phyloP scores from a whole-genome alignment of 176 grass and related monocot genomes.

The Alloteropsis semialata region DNA sequence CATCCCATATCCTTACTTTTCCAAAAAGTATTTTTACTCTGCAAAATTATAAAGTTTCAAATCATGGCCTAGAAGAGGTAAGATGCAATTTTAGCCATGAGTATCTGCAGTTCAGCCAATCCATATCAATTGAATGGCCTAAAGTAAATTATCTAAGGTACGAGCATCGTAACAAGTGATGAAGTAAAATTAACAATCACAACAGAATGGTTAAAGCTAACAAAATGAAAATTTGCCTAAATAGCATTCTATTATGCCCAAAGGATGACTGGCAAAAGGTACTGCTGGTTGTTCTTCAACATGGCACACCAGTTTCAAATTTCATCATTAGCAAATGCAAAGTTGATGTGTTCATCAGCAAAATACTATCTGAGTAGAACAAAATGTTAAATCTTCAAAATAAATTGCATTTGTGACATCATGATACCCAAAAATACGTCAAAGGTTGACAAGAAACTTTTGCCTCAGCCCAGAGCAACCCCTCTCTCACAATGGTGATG shows the following conservation, averaged over 20 bases:
- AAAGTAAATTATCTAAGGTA: conserved; percentile 23
- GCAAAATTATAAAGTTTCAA: conserved; percentile 22
- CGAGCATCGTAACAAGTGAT: not conserved
- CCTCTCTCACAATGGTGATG: not conserved
- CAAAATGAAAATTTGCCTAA: not conserved
- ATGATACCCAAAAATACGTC: not conserved
- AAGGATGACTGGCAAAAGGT: not conserved
- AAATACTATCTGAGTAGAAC: conserved; percentile 20
- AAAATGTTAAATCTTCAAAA: not conserved
- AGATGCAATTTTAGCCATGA: conserved; percentile 17
- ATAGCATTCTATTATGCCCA: conserved; percentile 6
- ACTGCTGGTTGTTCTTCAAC: not conserved
- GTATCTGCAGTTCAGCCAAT: conserved; percentile 25
- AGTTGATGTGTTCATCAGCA: not conserved
- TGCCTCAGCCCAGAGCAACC: not conserved
- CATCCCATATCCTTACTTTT: conserved; percentile 80
- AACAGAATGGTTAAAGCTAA: not conserved
- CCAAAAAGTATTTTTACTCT: conserved; percentile 49
- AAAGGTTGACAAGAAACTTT: not conserved
- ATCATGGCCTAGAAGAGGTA: not conserved
- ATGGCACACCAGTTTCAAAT: not conserved
- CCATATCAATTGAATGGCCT: conserved; percentile 22
- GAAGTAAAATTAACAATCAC: conserved; percentile 7
- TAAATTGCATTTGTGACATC: not conserved
- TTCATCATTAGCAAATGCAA: conserved; percentile 12